Evolutionary conservation across 225 moss, liverwort and hornwort genomes (phyloP).

Genomic region (Physcomitrium patens): DNA sequence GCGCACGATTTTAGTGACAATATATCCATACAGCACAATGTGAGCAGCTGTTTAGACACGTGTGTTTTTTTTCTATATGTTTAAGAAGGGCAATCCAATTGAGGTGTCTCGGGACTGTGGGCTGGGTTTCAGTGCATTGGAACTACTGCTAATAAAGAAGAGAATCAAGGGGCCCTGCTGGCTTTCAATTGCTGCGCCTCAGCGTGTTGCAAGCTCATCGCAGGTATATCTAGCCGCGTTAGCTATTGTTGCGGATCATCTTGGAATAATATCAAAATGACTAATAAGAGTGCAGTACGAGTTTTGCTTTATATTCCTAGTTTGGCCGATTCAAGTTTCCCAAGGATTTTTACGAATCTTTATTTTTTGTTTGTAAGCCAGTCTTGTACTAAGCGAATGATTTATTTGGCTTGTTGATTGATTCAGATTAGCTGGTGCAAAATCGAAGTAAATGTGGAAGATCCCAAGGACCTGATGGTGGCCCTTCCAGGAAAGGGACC

Average conservation of each 20-base stretch:
- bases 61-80: not conserved
- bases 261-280: not conserved
- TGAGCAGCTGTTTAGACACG: not conserved
- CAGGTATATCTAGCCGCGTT: constrained; percentile 57
- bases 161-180: constrained; percentile 95
- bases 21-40: not conserved
- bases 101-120: constrained; percentile 13
- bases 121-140: constrained; percentile 70
- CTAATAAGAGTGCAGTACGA: constrained; percentile 5
- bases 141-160: constrained; percentile 86
- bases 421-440: constrained; percentile 95
- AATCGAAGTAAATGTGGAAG: constrained; percentile 81
- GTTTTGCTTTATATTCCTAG: not conserved
- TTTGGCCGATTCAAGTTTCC: constrained; percentile 1
- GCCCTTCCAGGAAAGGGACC: constrained; percentile 71
- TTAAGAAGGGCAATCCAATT: not conserved
- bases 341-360: not conserved
- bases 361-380: constrained; percentile 3
- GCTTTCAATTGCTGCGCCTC: constrained; percentile 82
- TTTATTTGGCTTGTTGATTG: constrained; percentile 5
- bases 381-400: not conserved
- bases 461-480: constrained; percentile 71
- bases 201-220: constrained; percentile 58
- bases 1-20: not conserved
- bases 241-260: constrained; percentile 9